Conservation (phyloP, 768 basidiomycete genomes). For the Agaricus blazei region DNA sequence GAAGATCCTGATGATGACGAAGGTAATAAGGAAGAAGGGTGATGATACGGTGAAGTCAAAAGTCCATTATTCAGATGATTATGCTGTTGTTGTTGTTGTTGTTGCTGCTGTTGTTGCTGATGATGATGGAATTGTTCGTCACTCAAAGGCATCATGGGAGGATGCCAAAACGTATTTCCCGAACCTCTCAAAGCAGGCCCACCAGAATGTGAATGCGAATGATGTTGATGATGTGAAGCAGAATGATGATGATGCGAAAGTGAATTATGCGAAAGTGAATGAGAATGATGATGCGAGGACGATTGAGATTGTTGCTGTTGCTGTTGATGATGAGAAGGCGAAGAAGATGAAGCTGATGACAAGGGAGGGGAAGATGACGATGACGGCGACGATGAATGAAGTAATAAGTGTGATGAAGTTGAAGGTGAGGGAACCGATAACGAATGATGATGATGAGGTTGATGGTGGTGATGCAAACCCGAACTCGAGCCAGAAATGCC, state of each 20-base stretch:
- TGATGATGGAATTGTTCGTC: constrained; percentile 49
- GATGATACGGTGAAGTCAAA: background rate
- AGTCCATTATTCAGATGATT: background rate
- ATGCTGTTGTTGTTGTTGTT: too few relatives aligned
- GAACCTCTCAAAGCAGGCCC: constrained; percentile 52
- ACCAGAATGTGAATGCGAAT: background rate
- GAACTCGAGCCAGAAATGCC: too few relatives aligned
- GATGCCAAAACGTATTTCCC: constrained; percentile 72
- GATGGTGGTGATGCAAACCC: too few relatives aligned
- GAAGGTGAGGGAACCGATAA: too few relatives aligned
- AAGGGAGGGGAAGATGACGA: constrained; percentile 42
- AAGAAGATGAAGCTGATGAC: constrained; percentile 44
- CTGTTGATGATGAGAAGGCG: constrained; percentile 36
- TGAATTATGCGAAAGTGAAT: constrained; percentile 9
- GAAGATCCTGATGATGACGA: background rate
- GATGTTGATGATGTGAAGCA: background rate
- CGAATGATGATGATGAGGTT: too few relatives aligned
- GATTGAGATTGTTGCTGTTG: constrained; percentile 57
- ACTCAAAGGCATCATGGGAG: constrained; percentile 59
- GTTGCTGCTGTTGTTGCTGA: constrained; percentile 22
- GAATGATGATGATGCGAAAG: background rate
- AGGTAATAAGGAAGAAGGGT: background rate
- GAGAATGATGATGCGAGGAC: constrained; percentile 41
- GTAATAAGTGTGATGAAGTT: constrained; percentile 41
- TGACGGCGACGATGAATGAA: constrained; percentile 49